A percentile compares a stretch with the other conserved stretches of the same genome.
Evolutionary conservation across 805 yeast genomes (phyloP).

Genomic region (Lipomyces orientalis): DNA sequence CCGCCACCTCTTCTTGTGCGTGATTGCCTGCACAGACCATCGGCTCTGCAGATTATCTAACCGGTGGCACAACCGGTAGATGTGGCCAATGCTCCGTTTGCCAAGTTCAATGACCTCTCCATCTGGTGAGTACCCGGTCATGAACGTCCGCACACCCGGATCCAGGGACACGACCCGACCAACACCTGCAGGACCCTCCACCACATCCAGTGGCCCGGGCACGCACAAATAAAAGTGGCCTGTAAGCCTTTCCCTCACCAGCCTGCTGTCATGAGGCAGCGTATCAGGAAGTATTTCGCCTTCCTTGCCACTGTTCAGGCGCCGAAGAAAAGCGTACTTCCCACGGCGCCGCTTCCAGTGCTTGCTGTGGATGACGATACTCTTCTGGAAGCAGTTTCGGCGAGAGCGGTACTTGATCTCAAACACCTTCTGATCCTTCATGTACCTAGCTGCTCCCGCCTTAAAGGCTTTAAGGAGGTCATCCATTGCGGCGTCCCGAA

Average conservation of each 20-base stretch:
- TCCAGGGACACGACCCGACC: not conserved
- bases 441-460: not conserved
- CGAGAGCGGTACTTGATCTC: constrained; percentile 4
- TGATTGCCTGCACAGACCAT: not conserved
- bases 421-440: not conserved
- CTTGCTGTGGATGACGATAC: not conserved
- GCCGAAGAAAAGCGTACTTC: constrained; percentile 1
- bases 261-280: constrained; percentile 8
- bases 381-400: not conserved
- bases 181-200: not conserved
- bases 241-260: not conserved
- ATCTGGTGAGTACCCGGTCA: not conserved
- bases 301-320: not conserved
- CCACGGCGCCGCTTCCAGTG: not conserved
- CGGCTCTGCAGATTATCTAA: not conserved
- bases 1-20: not conserved
- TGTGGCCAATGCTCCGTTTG: not conserved
- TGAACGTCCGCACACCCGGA: not conserved
- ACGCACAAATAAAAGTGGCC: constrained; percentile 1
- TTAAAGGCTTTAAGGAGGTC: too few species aligned
- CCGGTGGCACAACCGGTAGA: not conserved
- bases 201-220: not conserved
- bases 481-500: too few species aligned
- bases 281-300: not conserved
- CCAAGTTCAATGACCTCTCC: not conserved